Base-by-base conservation (phyloP, 164 flowering plant genomes). In the Santalum album region DNA sequence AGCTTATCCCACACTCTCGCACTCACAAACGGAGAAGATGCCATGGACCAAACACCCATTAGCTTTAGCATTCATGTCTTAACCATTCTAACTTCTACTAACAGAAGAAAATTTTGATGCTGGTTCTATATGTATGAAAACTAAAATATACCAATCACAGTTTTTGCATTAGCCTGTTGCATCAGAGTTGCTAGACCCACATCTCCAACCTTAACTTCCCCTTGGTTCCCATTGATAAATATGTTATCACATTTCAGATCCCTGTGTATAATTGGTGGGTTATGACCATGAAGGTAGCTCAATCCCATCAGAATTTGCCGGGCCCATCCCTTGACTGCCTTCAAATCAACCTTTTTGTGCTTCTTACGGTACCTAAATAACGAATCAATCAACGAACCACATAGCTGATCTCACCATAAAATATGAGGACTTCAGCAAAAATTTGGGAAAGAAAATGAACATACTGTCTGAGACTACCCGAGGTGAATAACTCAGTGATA, bases 231-330 rank as follows among this genome's bases (percentile, higher is more conserved):
- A 64, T 80, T 82, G 40, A 82, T 69, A 49, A 82, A 78, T 16
- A 83, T 75, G 68, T 83, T 83, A 58, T 78, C 89, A 61, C 89
- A 80, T 51, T 83, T 83, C 76, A 83, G 45, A 63, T 82, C 85
- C 56, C 85, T 71, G 49, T 82, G 88, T 29, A 82, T 75, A 43
- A 80, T 68, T 32, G 84, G 82, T 0, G 86, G 89, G 36, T 72
- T 64, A 42, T 77, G 89, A 56, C 78, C 55, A 45, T 83, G 86
- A 57, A 83, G 84, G 61, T 78, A 78, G 64, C 43, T 59, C 61
- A 83, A 65, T 15, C 89, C 89, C 51, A 22, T 48, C 55, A 83
- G 64, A 66, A 83, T 78, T 65, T 83, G 86, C 46, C 81, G 75
- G 6, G 82, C 84, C 89, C 89, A 83, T 7, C 74, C 70, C 64